Conservation (phyloP, 345 rosid species). For the Durio zibethinus region DNA sequence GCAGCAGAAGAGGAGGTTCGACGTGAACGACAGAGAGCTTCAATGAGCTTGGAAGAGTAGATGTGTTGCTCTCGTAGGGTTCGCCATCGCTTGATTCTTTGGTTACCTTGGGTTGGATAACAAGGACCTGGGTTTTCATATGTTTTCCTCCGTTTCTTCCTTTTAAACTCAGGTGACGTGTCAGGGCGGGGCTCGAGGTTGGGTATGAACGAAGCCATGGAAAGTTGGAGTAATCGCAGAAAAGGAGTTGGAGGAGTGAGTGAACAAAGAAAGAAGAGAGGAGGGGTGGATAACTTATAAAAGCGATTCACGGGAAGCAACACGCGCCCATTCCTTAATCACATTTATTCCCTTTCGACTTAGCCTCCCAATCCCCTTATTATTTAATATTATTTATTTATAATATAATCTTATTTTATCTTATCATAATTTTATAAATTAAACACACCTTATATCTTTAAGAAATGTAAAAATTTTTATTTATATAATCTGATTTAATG, state of each 20-base stretch:
- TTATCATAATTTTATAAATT: no score
- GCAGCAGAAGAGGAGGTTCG: conserved; percentile 16
- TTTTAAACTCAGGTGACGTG: conserved; percentile 32
- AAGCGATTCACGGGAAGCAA: conserved; percentile 37
- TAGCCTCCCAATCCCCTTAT: background rate
- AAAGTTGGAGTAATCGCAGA: background rate
- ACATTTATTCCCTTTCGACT: conserved; percentile 20
- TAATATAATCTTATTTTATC: no score
- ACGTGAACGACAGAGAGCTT: conserved; percentile 55
- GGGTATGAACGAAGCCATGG: conserved; percentile 30
- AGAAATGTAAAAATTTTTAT: no score
- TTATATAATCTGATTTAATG: no score
- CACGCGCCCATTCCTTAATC: conserved; percentile 37
- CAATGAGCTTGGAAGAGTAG: conserved; percentile 61
- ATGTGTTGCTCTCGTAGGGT: conserved; percentile 54
- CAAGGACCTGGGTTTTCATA: background rate
- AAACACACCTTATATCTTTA: no score
- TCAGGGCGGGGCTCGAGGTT: conserved; percentile 25
- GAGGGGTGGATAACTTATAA: conserved; percentile 7
- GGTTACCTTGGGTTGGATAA: conserved; percentile 21
- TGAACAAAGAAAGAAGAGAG: background rate
- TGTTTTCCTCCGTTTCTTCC: conserved; percentile 49
- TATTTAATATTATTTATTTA: no score
- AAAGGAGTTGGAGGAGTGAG: background rate
- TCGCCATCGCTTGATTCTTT: conserved; percentile 49